phyloP scores from a whole-genome alignment of 2,329 filamentous ascomycete genomes.

The Plenodomus biglobosus region DNA sequence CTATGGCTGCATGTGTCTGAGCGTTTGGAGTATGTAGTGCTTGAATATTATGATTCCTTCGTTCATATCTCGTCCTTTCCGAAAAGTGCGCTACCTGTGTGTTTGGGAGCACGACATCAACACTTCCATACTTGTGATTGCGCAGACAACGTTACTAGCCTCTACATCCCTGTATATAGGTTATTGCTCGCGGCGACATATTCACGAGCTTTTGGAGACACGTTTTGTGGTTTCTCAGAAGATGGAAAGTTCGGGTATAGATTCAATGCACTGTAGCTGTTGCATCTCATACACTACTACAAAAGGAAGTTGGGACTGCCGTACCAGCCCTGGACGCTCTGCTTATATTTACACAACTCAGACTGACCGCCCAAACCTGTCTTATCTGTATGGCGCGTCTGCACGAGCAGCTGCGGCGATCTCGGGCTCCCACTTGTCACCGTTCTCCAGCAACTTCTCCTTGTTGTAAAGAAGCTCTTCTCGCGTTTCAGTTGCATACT shows the following conservation, averaged over 20 bases:
- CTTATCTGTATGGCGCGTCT: slow-evolving; percentile 72
- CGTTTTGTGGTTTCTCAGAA: no score
- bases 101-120: no score
- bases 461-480: slow-evolving; percentile 99
- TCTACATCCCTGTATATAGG: no score
- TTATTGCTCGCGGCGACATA: no score
- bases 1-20: slow-evolving; percentile 27
- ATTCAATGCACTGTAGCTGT: not conserved
- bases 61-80: slow-evolving; percentile 1
- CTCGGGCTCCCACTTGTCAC: slow-evolving; percentile 85
- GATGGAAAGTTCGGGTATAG: not conserved
- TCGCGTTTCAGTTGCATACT: slow-evolving; percentile 75
- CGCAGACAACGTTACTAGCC: no score
- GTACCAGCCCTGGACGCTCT: slow-evolving; percentile 16
- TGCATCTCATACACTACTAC: slow-evolving; percentile 14
- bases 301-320: slow-evolving; percentile 29
- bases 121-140: no score
- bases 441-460: slow-evolving; percentile 83
- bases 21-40: slow-evolving; percentile 27
- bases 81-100: no score
- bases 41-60: slow-evolving; percentile 27
- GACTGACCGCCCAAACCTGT: slow-evolving; percentile 1
- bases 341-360: slow-evolving; percentile 38
- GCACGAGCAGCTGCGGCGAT: slow-evolving; percentile 88
- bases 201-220: no score